Percentiles rank a stretch among this genome's conserved stretches.
These are phyloP conservation scores for Sporothrix globosa DNA, from an alignment of 2,329 filamentous ascomycete species.

Conservation along the genomic window DNA sequence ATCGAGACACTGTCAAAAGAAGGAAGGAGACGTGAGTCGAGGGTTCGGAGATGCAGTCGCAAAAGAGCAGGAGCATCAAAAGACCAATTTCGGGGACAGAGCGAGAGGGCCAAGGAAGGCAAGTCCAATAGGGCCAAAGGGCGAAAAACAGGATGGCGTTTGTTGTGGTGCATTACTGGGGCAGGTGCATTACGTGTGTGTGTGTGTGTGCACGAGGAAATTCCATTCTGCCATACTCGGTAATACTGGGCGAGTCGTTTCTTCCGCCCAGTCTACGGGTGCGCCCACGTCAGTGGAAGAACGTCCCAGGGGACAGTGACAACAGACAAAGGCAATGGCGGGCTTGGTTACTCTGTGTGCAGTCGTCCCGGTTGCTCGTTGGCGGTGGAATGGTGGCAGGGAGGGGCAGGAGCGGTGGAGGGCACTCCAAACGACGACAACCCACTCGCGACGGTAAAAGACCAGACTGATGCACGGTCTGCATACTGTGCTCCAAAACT, in stretches of 20 bases:
- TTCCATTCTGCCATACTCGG: not conserved
- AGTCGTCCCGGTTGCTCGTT: constrained; percentile 1
- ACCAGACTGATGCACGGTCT: constrained; percentile 14
- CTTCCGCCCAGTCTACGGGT: not conserved
- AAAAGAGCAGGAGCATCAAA: not conserved
- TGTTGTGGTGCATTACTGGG: constrained; percentile 25
- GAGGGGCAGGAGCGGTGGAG: constrained; percentile 27
- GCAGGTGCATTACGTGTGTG: constrained; percentile 6
- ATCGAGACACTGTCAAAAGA: not conserved
- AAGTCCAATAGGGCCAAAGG: not conserved
- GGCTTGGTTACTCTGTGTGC: not conserved
- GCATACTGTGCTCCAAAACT: constrained; percentile 19
- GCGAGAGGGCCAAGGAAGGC: not conserved
- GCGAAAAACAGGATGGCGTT: constrained; percentile 24
- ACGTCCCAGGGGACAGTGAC: too few relatives aligned
- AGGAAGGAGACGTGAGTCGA: not conserved
- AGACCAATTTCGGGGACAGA: not conserved
- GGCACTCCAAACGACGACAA: constrained; percentile 18
- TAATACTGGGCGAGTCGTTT: not conserved
- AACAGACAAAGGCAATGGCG: not conserved
- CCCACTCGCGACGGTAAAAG: not conserved
- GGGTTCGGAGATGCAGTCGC: not conserved
- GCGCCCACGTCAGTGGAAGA: not conserved
- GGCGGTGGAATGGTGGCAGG: constrained; percentile 22
- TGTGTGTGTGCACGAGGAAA: not conserved